Conservation (phyloP, 2,329 filamentous ascomycete species). For the Exophiala bonariae region DNA sequence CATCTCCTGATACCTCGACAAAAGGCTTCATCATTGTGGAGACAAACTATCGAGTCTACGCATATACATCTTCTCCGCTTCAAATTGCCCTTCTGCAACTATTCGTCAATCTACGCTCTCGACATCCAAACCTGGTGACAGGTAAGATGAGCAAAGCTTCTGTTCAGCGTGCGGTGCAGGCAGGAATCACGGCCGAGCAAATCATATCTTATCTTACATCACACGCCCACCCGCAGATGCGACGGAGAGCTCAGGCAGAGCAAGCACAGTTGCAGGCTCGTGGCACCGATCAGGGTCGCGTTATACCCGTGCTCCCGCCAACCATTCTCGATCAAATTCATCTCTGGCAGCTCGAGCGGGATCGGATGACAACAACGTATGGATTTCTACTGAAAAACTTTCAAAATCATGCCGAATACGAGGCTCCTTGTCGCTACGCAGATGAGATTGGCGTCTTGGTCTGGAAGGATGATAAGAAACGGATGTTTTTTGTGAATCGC, state of each 20-base stretch:
- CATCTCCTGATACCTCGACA: constrained; percentile 29
- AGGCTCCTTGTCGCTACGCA: constrained; percentile 61
- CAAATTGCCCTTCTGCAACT: constrained; percentile 93
- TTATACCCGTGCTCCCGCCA: constrained; percentile 74
- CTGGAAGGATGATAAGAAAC: constrained; percentile 78
- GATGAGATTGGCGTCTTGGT: constrained; percentile 86
- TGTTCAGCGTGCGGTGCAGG: constrained; percentile 80
- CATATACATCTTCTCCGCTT: constrained; percentile 89
- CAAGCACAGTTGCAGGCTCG: constrained; percentile 30
- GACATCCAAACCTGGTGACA: constrained; percentile 91
- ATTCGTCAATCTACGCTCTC: constrained; percentile 83
- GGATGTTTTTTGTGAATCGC: constrained; percentile 88
- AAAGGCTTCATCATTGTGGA: constrained; percentile 89
- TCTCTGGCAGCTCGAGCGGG: constrained; percentile 95
- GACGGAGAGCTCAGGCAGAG: constrained; percentile 55
- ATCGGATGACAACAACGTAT: constrained; percentile 80
- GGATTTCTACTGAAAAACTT: constrained; percentile 94
- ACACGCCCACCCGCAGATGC: constrained; percentile 94
- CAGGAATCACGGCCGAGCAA: constrained; percentile 91
- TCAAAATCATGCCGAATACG: constrained; percentile 65
- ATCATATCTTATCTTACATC: constrained; percentile 90
- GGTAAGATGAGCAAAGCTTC: constrained; percentile 88
- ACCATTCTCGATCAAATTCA: constrained; percentile 97
- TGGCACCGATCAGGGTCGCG: constrained; percentile 29
- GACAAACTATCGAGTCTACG: constrained; percentile 96